Base-by-base conservation (phyloP, 2,329 filamentous ascomycete genomes). In the Fusarium duplospermum region DNA sequence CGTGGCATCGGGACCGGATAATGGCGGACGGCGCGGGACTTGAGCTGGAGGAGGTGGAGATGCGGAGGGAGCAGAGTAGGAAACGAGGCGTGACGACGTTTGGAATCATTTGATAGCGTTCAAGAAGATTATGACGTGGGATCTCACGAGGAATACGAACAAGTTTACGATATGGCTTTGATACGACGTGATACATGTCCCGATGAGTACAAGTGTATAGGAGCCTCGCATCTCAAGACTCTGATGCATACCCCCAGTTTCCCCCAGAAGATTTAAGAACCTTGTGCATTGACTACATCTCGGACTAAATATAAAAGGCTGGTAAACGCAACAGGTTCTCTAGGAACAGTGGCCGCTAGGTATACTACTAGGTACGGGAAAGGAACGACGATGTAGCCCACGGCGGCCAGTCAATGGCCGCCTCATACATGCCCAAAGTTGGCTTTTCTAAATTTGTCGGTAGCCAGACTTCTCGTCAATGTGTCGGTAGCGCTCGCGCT, bases 1-100 rank as follows among this genome's bases (percentile, higher is more conserved):
- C 95, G 58, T 99, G 96, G 96, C 94, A 98, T 82, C 88, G 93
- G 31, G 88, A 92, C 61, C 90, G 90, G 77, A 85, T 98, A 22
- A 81, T 91, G 47, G 81, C 77, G 4, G 80, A 81, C 20, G 81
- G 78, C 1, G 69, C 77, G 4, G 80, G 74, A 60, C 77, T 85
- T 16, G 74, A 78, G 36, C 70, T 85, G 33, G 84, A 85, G 62
- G 83, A 85, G 75, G 72, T 81, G 7, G 83, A 84, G 72, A 69
- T 74, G 24, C 71, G 69, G 20, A 76, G 82, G 58, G 72, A 69
- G 31, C 73, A 74, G 38, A 79, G 75, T 13, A 52, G 63, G 63
- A 72, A 47, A 58, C 76, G 71, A 20, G 81, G 82, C 33, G 61
- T 83, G 11, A 76, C 76, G 18, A 78, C 73, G 1, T 76, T 75